Evolutionary conservation across 176 grass and related monocot species (phyloP), one percentile per base, ranked within the genome.

Genomic region (Juncus effusus): DNA sequence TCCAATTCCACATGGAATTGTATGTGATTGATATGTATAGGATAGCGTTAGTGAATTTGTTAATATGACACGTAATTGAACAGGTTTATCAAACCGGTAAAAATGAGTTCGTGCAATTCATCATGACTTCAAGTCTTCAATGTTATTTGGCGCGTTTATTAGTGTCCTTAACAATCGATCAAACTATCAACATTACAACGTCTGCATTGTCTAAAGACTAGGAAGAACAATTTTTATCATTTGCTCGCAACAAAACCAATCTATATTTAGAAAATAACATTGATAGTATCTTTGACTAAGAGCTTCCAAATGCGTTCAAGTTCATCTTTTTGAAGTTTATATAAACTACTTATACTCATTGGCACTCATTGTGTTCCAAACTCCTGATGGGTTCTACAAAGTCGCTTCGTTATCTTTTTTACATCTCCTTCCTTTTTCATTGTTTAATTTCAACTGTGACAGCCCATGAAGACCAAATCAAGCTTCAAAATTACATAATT

Each of bases 401-500:
- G 56, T 37, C 51, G 9, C 36, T 71, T 55, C 36, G 5, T 13
- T 44, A 39, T 40, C 37, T 71, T 19, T 13, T 72, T 16, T 45
- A 2, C 67, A 59, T 71, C 37, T 42, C 13, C 40, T 41, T 71
- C 13, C 67, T 44, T 8, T 6, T 71, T 61, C 36, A 58, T 41
- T n/a, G 13, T 42, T 12, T 71, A 5, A 13, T 4, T 3, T 71
- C 54, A 2, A 36, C 10, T 16, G 39, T 16, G 3, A 3, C 16
- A 16, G 2, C 67, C 53, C 12, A 56, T 5, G 67, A 71, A 19
- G 54, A 13, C 36, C 49, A 5, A 44, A n/a, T 58, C 38, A 28
- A 42, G 16, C 67, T 71, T 44, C 19, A 71, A 15, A 71, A 71
- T 35, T 71, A 71, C 13, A 41, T 71, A 11, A 40, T 70, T 42